These are phyloP conservation scores for Populus ilicifolia DNA, from an alignment of 345 rosid genomes.

Conservation along the genomic window DNA sequence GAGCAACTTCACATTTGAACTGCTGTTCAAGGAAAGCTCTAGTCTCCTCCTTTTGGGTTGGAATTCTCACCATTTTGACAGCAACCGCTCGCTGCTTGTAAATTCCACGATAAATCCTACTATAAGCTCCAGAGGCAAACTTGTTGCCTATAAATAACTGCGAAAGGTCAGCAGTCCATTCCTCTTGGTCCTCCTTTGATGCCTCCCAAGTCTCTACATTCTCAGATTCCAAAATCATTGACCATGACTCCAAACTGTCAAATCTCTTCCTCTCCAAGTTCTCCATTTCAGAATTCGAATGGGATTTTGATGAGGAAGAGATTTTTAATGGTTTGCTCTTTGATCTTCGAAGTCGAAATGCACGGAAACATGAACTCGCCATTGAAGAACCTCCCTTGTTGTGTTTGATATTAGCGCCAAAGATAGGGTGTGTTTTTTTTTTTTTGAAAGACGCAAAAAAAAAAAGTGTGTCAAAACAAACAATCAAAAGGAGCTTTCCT, in stretches of 20 bases:
- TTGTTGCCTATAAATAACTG: slow-evolving; percentile 95
- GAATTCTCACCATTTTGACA: slow-evolving; percentile 95
- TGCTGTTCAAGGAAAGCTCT: slow-evolving; percentile 79
- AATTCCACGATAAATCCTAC: slow-evolving; percentile 89
- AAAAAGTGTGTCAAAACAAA: slow-evolving; percentile 21
- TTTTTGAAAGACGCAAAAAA: not conserved
- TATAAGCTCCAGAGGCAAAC: slow-evolving; percentile 95
- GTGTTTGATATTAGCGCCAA: not conserved
- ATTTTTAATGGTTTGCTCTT: slow-evolving; percentile 39
- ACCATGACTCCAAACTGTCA: slow-evolving; percentile 97
- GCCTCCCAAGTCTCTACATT: slow-evolving; percentile 95
- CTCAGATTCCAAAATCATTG: slow-evolving; percentile 92
- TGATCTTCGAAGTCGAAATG: slow-evolving; percentile 56
- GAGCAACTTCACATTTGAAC: slow-evolving; percentile 91
- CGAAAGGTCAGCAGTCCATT: slow-evolving; percentile 98
- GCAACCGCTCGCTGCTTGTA: slow-evolving; percentile 98
- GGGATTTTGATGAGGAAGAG: slow-evolving; percentile 58
- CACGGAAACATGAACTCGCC: slow-evolving; percentile 75
- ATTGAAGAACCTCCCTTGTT: slow-evolving; percentile 21
- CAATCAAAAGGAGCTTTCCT: slow-evolving; percentile 54
- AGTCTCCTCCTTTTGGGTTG: slow-evolving; percentile 79
- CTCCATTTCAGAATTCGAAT: slow-evolving; percentile 52
- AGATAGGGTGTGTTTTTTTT: no score
- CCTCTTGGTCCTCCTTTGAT: slow-evolving; percentile 79
- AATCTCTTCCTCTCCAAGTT: slow-evolving; percentile 88